Base-by-base conservation (phyloP, 257 asterid species). In the Ligustrum vulgare region DNA sequence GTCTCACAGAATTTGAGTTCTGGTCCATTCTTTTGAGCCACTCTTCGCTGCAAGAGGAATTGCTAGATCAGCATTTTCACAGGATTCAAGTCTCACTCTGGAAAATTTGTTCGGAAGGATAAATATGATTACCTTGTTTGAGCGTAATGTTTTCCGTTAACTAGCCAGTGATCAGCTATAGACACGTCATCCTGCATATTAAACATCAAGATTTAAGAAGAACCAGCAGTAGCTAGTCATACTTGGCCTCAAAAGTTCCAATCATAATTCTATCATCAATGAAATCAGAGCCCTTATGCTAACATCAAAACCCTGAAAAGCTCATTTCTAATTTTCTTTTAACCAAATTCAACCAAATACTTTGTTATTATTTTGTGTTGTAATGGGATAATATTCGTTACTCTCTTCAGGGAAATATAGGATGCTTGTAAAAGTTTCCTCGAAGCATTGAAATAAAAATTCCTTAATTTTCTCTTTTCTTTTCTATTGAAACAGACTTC, bases 21-120 rank as follows among this genome's bases (percentile, higher is more conserved):
- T 75, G 70, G 85, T 89, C 99, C 99, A 90, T 89, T 81, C 90
- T 86, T 81, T 91, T 94, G 3, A 89, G 91, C 97, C 96, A 92
- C 77, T 91, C 98, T 80, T 94, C 97, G 22, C 98, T 91, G 95
- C 83, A 85, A 76, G 15, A 56, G 36, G 13, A 73, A 34, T n/a
- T 67, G 58, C 7, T 23, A 16, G 34, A 69, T 78, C 56, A 68
- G 31, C 58, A 47, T 63, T 78, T 23, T 51, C 33, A 18, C 8
- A 37, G 32, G 13, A 62, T 25, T 63, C 32, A 0, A 60, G 13
- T 41, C 22, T 63, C 18, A 68, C 16, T 39, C 22, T n/a, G 49
- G 2, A 10, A 37, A 37, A 37, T 37, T 37, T 37, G 43, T 10
- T 37, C 0, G 43, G 43, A 35, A 35, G 39, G 39, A 35, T 35